Evolutionary conservation across 768 basidiomycete genomes (phyloP).

Genomic region (Termitomyces sp.): DNA sequence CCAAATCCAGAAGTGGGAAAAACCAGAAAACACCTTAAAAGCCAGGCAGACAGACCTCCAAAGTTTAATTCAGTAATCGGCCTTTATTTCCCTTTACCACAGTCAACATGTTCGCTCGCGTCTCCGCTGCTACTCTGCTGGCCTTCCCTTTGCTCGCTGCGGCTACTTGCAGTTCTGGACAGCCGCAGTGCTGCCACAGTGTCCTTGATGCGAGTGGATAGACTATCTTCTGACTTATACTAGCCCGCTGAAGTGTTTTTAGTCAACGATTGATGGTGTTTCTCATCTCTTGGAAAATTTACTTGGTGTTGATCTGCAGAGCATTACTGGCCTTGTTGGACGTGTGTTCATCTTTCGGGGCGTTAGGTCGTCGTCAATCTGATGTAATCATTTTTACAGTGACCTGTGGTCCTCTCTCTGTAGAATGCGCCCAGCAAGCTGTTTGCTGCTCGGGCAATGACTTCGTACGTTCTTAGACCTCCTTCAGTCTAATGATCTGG

Average conservation of each 20-base stretch:
- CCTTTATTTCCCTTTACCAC: not conserved
- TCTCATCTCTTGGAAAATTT: not conserved
- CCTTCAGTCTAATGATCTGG: not conserved
- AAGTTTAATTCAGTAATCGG: not conserved
- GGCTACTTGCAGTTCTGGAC: not conserved
- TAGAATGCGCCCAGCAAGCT: not conserved
- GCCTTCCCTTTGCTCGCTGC: slow-evolving; percentile 2
- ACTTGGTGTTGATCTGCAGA: not conserved
- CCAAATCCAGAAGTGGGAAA: not conserved
- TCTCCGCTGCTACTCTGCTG: slow-evolving; percentile 3
- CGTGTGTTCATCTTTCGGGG: not conserved
- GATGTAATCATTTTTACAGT: not conserved
- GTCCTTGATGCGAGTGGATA: not conserved
- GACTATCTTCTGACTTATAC: not conserved
- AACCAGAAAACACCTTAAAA: not conserved
- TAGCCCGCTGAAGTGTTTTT: not conserved
- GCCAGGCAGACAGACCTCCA: not conserved
- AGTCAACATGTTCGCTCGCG: slow-evolving; percentile 4
- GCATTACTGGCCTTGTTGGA: not conserved
- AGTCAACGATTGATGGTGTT: not conserved
- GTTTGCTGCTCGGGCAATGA: slow-evolving; percentile 2
- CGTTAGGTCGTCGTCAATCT: too few relatives aligned
- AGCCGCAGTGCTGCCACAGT: not conserved
- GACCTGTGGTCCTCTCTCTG: not conserved
- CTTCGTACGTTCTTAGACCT: not conserved